Evolutionary conservation across 2,329 filamentous ascomycete species (phyloP).

Genomic region (Neocatenulostroma microsporum): DNA sequence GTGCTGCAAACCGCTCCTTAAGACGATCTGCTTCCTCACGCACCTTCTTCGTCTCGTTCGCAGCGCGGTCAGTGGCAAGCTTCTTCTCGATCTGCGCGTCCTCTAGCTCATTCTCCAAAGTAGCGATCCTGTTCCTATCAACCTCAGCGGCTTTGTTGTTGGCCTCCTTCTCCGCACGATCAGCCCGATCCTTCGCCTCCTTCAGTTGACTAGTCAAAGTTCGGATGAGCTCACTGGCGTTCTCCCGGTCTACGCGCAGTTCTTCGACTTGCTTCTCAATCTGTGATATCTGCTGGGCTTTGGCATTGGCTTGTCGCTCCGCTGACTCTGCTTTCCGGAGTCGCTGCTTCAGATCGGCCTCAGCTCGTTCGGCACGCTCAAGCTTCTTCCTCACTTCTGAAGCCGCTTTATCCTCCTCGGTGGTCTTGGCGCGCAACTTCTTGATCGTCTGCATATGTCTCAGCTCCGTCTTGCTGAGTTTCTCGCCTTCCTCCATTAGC

Average conservation of each 20-base stretch:
- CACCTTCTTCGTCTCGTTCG: slow-evolving; percentile 61
- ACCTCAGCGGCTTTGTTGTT: slow-evolving; percentile 60
- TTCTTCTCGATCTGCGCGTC: slow-evolving; percentile 67
- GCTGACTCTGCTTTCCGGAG: slow-evolving; percentile 53
- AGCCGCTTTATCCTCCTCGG: slow-evolving; percentile 46
- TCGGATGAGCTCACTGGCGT: slow-evolving; percentile 52
- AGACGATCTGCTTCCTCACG: slow-evolving; percentile 66
- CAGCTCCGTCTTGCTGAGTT: slow-evolving; percentile 76
- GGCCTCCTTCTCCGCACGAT: slow-evolving; percentile 57
- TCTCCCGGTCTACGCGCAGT: slow-evolving; percentile 25
- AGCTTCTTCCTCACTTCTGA: slow-evolving; percentile 51
- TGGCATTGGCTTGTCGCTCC: slow-evolving; percentile 50
- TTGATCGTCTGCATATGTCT: slow-evolving; percentile 77
- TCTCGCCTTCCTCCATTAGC: slow-evolving; percentile 86
- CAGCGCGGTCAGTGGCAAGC: slow-evolving; percentile 61
- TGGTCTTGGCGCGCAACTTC: slow-evolving; percentile 54
- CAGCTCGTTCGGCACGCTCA: slow-evolving; percentile 57
- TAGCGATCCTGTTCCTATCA: slow-evolving; percentile 50
- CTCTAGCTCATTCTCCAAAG: slow-evolving; percentile 57
- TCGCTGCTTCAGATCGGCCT: slow-evolving; percentile 54
- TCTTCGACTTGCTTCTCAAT: slow-evolving; percentile 41
- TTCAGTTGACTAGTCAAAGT: slow-evolving; percentile 64
- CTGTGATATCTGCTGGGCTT: slow-evolving; percentile 51
- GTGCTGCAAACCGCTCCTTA: slow-evolving; percentile 58
- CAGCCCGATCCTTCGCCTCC: slow-evolving; percentile 58